A percentile compares a stretch with the other conserved stretches of the same genome.
phyloP scores from a whole-genome alignment of 2,329 filamentous ascomycete genomes.

The Ascosphaera pollenicola region DNA sequence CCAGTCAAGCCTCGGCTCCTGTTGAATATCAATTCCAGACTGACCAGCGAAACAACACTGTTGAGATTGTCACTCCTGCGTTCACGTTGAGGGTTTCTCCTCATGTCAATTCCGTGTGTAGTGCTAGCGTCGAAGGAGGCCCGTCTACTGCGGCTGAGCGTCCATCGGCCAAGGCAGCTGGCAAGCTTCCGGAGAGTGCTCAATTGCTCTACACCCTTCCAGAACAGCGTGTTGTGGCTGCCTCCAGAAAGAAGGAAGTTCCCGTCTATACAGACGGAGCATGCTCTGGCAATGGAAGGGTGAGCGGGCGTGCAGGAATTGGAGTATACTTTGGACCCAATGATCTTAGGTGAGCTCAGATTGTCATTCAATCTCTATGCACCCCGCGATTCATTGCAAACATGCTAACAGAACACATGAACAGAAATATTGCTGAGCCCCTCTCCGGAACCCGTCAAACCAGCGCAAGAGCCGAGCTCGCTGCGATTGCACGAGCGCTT shows the following conservation, averaged over 20 bases:
- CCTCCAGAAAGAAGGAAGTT: background rate
- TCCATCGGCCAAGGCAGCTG: too few relatives aligned
- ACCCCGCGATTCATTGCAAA: too few relatives aligned
- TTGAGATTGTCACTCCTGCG: background rate
- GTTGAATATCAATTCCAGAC: conserved; percentile 3
- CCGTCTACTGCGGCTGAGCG: too few relatives aligned
- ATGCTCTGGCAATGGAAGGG: conserved; percentile 27
- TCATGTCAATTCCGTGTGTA: background rate
- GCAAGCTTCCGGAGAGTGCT: too few relatives aligned
- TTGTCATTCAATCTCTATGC: too few relatives aligned
- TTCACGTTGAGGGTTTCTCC: background rate
- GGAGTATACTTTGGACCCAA: conserved; percentile 33
- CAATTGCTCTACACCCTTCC: background rate
- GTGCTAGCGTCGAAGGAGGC: too few relatives aligned
- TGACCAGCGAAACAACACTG: background rate
- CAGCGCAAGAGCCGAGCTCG: conserved; percentile 71
- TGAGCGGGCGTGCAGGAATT: conserved; percentile 28
- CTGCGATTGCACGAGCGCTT: conserved; percentile 55
- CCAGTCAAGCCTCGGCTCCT: background rate
- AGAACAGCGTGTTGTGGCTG: background rate
- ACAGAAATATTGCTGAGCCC: conserved; percentile 43
- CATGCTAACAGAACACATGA: too few relatives aligned
- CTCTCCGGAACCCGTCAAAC: conserved; percentile 50
- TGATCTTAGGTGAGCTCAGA: conserved; percentile 19
- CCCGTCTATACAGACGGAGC: conserved; percentile 34